Base-by-base conservation (phyloP, 306 rosid genomes). In the Gastrolobium bilobum region DNA sequence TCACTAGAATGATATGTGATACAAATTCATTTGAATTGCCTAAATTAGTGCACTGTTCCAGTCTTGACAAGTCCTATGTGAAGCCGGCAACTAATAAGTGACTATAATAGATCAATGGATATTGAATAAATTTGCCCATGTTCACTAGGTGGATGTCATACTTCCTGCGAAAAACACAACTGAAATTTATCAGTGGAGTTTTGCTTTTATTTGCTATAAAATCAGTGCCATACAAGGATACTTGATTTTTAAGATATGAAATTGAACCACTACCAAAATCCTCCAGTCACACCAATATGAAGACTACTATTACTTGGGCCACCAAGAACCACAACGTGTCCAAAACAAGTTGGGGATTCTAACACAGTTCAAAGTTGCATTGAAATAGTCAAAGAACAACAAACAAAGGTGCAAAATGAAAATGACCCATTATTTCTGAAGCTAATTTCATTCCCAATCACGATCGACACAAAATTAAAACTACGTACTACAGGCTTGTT, bases 151-250 rank as follows among this genome's bases (percentile, higher is more conserved):
- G 66, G 44, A 40, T 56, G 62, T 35, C 13, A 30, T 10, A 59
- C 39, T 77, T 82, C 83, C 86, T 82, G 86, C 64, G 26, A 77
- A 67, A 80, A 52, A 30, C 26, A 56, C 9, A 29, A 7, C 4
- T 66, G 20, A 37, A 59, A 29, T 37, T n/a, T 56, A 53, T 13
- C 60, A 74, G 13, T 29, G 26, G 14, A 64, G 73, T 59, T 71
- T 71, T 61, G 13, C 29, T 60, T 30, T 38, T 60, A 29, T 6
- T 51, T 50, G 7, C 50, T 34, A 29, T 52, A 34, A 34, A 47
- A 35, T 47, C 70, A 61, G 31, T 75, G 48, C 33, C 35, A 20
- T 69, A 31, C 70, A 1, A 58, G 44, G 44, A 56, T 33, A 54
- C 68, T 54, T 42, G 1, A 54, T 13, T 8, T 54, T 14, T 10